These are phyloP conservation scores for Priceomyces melissophilus DNA, from an alignment of 805 yeast species.

Conservation along the genomic window DNA sequence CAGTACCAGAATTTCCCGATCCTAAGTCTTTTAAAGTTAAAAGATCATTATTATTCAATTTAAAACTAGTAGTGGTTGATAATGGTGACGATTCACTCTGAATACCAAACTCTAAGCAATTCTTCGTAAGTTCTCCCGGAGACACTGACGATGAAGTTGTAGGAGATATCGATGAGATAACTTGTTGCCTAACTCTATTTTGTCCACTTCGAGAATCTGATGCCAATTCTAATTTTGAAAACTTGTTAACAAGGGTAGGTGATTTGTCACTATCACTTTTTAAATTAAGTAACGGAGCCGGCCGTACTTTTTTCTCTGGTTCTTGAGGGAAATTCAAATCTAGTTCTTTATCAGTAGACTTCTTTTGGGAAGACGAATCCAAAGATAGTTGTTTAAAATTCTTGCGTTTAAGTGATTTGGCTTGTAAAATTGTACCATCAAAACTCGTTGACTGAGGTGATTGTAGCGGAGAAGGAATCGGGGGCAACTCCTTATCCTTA, in stretches of 20 bases:
- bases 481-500: conserved; percentile 36
- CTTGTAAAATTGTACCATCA: conserved; percentile 19
- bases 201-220: background rate
- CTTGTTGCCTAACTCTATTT: conserved; percentile 36
- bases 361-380: conserved; percentile 9
- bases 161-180: conserved; percentile 41
- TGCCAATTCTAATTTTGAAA: conserved; percentile 22
- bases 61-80: conserved; percentile 30
- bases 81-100: conserved; percentile 24
- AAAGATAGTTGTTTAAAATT: conserved; percentile 37
- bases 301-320: conserved; percentile 21
- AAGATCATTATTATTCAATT: conserved; percentile 54
- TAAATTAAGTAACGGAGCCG: conserved; percentile 29
- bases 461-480: conserved; percentile 24
- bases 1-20: conserved; percentile 92
- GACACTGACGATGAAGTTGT: conserved; percentile 27
- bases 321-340: conserved; percentile 11
- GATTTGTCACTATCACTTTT: conserved; percentile 6
- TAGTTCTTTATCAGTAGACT: conserved; percentile 2
- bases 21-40: conserved; percentile 78
- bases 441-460: conserved; percentile 7
- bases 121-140: conserved; percentile 10
- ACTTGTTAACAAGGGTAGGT: conserved; percentile 19
- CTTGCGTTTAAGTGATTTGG: conserved; percentile 37
- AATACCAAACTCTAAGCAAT: conserved; percentile 3